Base-by-base conservation (phyloP, 129 eudicot species). In the Flaveria sonorensis region DNA sequence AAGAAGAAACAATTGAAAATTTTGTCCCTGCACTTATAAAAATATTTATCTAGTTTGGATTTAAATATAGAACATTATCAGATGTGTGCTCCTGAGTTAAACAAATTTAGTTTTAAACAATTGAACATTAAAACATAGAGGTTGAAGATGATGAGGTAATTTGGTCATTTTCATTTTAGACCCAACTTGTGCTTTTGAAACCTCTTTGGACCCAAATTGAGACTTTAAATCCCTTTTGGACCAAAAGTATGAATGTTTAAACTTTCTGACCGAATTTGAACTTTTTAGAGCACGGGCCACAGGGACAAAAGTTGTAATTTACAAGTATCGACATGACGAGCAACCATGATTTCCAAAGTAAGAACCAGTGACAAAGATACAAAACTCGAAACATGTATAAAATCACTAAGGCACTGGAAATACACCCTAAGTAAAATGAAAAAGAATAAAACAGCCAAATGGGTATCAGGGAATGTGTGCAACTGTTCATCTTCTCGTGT, bases 1-100 rank as follows among this genome's bases (percentile, higher is more conserved):
- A 67, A 9, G 1, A 40, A 39, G 28, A 6, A 63, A 85, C 64
- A 80, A 40, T 10, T 14, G 18, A 77, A 60, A 77, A 26, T 61
- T 18, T 8, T 13, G 52, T 42, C 63, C 1, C 46, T 24, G 18
- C 36, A 11, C 30, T 66, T 66, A 40, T 66, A 23, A 40, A n/a
- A 2, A 39, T 32, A 5, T 39, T 40, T 10, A 40, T 42, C 51
- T 8, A 10, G 9, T 36, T 65, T 19, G 48, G 9, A 18, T 40
- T 66, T 39, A 21, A 7, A 32, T 46, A 51, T 15, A 71, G 0
- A 53, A 32, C 14, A 16, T 32, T 30, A n/a, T 11, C 26, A 32
- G 18, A 11, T 11, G 2, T 30, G 47, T 32, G 70, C 32, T 64
- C 46, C 16, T 2, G 19, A 36, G 19, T 32, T 19, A 19, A 7